A percentile compares a stretch with the other conserved stretches of the same genome.
These are phyloP conservation scores for Stagonosporopsis cucurbitacearum DNA, from an alignment of 2,329 filamentous ascomycete genomes.

Conservation along the genomic window DNA sequence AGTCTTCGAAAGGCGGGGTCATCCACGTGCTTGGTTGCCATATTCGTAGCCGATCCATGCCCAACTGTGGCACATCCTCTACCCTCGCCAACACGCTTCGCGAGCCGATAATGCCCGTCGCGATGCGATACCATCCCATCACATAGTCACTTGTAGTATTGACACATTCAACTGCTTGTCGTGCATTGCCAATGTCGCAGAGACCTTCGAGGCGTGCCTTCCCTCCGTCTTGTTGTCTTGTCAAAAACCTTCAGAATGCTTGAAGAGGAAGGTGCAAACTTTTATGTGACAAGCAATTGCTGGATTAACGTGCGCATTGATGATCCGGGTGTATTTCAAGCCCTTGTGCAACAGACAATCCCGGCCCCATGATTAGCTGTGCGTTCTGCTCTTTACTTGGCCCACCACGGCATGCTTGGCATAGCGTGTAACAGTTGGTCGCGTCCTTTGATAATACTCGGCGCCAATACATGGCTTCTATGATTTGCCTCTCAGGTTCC, in stretches of 20 bases:
- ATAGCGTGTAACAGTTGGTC: background rate
- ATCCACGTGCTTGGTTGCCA: background rate
- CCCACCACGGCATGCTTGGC: conserved; percentile 15
- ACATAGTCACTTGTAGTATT: background rate
- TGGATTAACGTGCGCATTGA: background rate
- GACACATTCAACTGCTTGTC: background rate
- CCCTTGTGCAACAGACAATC: background rate
- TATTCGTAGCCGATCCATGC: background rate
- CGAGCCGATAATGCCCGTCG: background rate
- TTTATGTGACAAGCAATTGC: conserved; percentile 3
- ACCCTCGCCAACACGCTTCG: background rate
- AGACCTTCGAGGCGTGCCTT: background rate
- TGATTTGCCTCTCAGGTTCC: background rate
- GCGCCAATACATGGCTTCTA: conserved; percentile 23
- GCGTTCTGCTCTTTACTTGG: conserved; percentile 9
- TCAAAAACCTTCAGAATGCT: conserved; percentile 12
- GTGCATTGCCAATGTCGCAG: conserved; percentile 3
- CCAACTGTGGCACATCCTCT: background rate
- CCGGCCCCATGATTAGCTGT: conserved; percentile 3
- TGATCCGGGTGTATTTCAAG: background rate
- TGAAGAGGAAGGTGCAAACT: conserved; percentile 27
- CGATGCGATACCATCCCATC: background rate
- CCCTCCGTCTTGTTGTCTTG: conserved; percentile 18
- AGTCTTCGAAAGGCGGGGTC: background rate
- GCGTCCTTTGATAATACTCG: conserved; percentile 18